Base-by-base conservation (phyloP, 495 filamentous ascomycete genomes). In the Stereocaulon alpinum region DNA sequence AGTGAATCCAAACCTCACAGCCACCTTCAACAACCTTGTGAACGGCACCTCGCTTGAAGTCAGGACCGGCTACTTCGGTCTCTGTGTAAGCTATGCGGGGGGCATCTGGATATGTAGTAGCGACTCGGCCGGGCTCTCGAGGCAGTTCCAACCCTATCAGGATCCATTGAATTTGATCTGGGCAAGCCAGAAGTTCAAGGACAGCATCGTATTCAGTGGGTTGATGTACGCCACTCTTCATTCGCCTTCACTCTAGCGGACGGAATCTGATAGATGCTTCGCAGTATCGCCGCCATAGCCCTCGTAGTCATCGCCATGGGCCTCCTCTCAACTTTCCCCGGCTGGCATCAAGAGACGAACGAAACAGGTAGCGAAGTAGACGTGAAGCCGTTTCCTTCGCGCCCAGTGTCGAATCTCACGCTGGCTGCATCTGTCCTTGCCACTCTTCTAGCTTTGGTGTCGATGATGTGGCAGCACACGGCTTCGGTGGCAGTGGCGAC, bases 141-240 rank as follows among this genome's bases (percentile, higher is more conserved):
- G 85, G 61, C 79, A 86, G 68, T 76, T 89, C 17, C 74, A 71
- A 27, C 73, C 87, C 17, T 83, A 88, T 51, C 82, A 90, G 65
- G 87, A 91, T 71, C 87, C 87, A 20, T 71, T 89, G 59, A 91
- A 91, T 69, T 73, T 91, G 61, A 83, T 91, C 64, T 90, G 87
- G 87, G 76, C 89, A 30, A 85, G 85, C 3, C 79, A 79, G 61
- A 86, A 86, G 62, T 91, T 89, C 73, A 87, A 87, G 68, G 85
- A 89, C 71, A 84, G 81, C 73, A 86, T 90, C 67, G 85, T 91
- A 17, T 91, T 90, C 66, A 85, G 86, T 27, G 89, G 89, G 67
- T 71, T 91, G 4, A 76, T 91, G 80, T 84, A 68, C 71, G 82
- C 66, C 22, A 32, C 44, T 14, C 11, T 37, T 6, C 40, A 7